A percentile compares a stretch with the other conserved stretches of the same genome.
phyloP scores from a whole-genome alignment of 2,329 filamentous ascomycete species.

The Penicillium sp. region DNA sequence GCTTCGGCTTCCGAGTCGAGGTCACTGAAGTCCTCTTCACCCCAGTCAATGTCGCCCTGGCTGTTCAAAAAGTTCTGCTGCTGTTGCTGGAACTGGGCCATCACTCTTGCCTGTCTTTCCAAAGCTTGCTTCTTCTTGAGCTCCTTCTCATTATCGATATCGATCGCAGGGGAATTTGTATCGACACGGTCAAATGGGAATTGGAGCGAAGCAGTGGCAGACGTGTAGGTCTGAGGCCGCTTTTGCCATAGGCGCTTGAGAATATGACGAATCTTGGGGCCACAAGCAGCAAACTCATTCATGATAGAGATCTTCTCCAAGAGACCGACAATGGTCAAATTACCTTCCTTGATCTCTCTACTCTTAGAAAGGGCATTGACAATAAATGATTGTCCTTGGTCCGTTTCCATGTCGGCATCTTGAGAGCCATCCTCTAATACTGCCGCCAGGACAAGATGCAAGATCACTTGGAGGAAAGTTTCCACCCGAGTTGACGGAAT shows the following conservation, averaged over 20 bases:
- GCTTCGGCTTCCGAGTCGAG: conserved; percentile 50
- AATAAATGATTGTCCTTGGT: conserved; percentile 64
- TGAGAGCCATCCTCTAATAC: conserved; percentile 73
- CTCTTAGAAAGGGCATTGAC: conserved; percentile 64
- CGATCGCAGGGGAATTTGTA: conserved; percentile 73
- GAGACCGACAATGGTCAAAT: conserved; percentile 52
- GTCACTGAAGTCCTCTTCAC: conserved; percentile 73
- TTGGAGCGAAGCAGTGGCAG: conserved; percentile 58
- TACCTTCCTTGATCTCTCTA: conserved; percentile 46
- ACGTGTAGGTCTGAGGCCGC: conserved; percentile 68
- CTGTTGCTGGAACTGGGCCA: conserved; percentile 97
- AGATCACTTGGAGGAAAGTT: conserved; percentile 83
- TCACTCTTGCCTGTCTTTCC: conserved; percentile 85
- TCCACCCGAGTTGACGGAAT: conserved; percentile 82
- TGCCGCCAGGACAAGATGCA: conserved; percentile 83
- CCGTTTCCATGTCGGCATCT: conserved; percentile 51
- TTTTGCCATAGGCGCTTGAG: conserved; percentile 82
- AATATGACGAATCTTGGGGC: conserved; percentile 79
- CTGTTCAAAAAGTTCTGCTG: conserved; percentile 92
- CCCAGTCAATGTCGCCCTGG: conserved; percentile 85
- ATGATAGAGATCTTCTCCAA: conserved; percentile 57
- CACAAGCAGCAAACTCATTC: conserved; percentile 75
- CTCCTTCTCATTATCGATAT: conserved; percentile 60
- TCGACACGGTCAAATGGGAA: conserved; percentile 75
- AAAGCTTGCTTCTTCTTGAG: conserved; percentile 86